These are phyloP conservation scores for Petunia hybrid DNA, from an alignment of 305 asterid genomes.

Conservation along the genomic window DNA sequence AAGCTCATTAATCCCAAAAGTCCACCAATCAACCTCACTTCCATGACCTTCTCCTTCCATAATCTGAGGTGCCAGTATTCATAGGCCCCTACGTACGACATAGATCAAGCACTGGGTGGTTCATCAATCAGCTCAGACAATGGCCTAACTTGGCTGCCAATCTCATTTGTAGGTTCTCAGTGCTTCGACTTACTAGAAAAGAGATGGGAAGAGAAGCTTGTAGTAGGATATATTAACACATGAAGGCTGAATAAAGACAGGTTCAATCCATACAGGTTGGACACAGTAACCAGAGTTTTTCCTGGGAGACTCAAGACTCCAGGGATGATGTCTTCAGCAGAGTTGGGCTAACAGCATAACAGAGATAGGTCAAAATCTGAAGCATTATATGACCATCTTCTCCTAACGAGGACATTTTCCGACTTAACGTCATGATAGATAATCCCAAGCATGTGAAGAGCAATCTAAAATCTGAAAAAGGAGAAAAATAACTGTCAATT, in stretches of 20 bases:
- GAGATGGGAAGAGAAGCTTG: conserved; percentile 69
- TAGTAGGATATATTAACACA: conserved; percentile 55
- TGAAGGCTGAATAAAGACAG: conserved; percentile 66
- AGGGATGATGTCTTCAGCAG: conserved; percentile 60
- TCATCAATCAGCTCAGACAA: conserved; percentile 78
- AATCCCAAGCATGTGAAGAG: conserved; percentile 82
- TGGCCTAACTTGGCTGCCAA: conserved; percentile 64
- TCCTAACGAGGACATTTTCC: conserved; percentile 72
- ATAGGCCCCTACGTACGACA: conserved; percentile 80
- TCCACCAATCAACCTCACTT: conserved; percentile 87
- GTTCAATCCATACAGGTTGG: conserved; percentile 68
- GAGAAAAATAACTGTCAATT: conserved; percentile 15
- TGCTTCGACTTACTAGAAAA: conserved; percentile 65
- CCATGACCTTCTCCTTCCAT: conserved; percentile 88
- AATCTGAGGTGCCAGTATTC: conserved; percentile 75
- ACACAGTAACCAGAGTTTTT: conserved; percentile 53
- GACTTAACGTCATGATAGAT: conserved; percentile 80
- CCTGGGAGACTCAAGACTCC: conserved; percentile 44
- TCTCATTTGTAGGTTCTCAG: conserved; percentile 55
- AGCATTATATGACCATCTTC: conserved; percentile 86
- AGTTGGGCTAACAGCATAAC: conserved; percentile 75
- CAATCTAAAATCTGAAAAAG: conserved; percentile 66
- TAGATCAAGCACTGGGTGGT: conserved; percentile 75
- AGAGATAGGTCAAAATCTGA: conserved; percentile 81
- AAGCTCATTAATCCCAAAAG: conserved; percentile 74